These are phyloP conservation scores for Paracoccidioides lutzii DNA, from an alignment of 2,329 filamentous ascomycete species.

Conservation along the genomic window DNA sequence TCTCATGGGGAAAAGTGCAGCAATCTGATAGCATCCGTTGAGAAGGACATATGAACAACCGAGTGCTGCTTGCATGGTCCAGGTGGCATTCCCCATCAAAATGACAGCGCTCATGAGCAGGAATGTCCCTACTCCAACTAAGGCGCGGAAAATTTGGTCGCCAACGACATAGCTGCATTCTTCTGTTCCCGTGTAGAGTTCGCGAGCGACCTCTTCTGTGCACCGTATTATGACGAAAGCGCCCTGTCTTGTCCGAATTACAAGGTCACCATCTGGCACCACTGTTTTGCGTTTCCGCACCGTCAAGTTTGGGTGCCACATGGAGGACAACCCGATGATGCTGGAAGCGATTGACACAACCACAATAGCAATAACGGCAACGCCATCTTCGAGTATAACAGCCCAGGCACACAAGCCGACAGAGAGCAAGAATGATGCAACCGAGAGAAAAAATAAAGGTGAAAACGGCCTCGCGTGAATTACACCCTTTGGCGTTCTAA, in stretches of 20 bases:
- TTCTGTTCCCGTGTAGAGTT: conserved; percentile 49
- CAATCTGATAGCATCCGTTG: conserved; percentile 48
- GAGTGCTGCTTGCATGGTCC: conserved; percentile 47
- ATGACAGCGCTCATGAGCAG: conserved; percentile 51
- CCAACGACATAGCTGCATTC: conserved; percentile 45
- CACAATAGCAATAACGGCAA: conserved; percentile 39
- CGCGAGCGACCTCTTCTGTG: conserved; percentile 48
- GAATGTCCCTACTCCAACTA: conserved; percentile 47
- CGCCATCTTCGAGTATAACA: conserved; percentile 35
- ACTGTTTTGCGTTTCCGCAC: conserved; percentile 36
- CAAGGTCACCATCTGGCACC: conserved; percentile 46
- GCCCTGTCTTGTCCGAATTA: conserved; percentile 48
- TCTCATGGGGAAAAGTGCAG: conserved; percentile 37
- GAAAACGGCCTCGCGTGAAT: conserved; percentile 31
- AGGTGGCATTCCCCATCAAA: conserved; percentile 49
- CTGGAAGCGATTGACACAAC: conserved; percentile 42
- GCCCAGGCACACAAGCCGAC: conserved; percentile 13
- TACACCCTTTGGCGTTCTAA: conserved; percentile 1
- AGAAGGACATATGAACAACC: conserved; percentile 46
- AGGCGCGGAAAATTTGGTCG: conserved; percentile 35
- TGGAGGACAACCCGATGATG: conserved; percentile 44
- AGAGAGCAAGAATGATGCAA: conserved; percentile 36
- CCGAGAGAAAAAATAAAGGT: conserved; percentile 42
- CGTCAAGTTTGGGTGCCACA: conserved; percentile 45
- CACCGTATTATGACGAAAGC: conserved; percentile 47